Evolutionary conservation across 441 rosid genomes (phyloP), one percentile per base, ranked within the genome.

Genomic region (Metrosideros polymorpha): DNA sequence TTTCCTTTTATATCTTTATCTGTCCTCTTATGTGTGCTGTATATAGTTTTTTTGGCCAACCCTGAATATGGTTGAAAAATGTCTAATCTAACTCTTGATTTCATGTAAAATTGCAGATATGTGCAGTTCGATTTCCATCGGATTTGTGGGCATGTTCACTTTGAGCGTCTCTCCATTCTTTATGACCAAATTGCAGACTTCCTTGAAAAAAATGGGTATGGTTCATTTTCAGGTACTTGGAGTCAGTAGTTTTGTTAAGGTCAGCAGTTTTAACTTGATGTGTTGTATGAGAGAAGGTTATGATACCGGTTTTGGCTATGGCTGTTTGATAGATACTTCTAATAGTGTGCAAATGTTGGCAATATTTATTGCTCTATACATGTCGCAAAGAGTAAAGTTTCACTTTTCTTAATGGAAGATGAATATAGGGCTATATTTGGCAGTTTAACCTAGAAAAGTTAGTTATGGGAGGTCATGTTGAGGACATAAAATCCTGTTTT

Each of bases 41-140:
- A 25, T 53, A 49, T 43, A 25, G 43, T 10, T 61, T 83, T 85
- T 25, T 86, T 88, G n/a, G 19, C 43, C 57, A 15, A 27, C n/a
- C 66, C 30, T 39, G 5, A 66, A 19, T 66, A 52, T 29, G 22
- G 7, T n/a, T 86, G 42, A 88, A 79, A 92, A 35, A 86, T 87
- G 82, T 76, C 49, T 22, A 32, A 71, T 45, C 50, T 17, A 71
- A 49, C 86, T 71, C 14, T 56, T 87, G 61, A 82, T 66, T 43
- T 61, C 86, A 66, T 86, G 87, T 55, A 83, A 83, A 88, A 84
- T 75, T 93, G 93, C 91, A 98, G 99, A 91, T 96, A 98, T 91
- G 88, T 98, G 91, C 99, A 96, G 95, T 98, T 98, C 30, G 99
- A 96, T 93, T 98, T 98, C 87, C 99, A 96, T 89, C 91, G 84